A percentile compares a stretch with the other conserved stretches of the same genome.
Evolutionary conservation across 805 yeast genomes (phyloP).

Genomic region (Candida mattraensis): DNA sequence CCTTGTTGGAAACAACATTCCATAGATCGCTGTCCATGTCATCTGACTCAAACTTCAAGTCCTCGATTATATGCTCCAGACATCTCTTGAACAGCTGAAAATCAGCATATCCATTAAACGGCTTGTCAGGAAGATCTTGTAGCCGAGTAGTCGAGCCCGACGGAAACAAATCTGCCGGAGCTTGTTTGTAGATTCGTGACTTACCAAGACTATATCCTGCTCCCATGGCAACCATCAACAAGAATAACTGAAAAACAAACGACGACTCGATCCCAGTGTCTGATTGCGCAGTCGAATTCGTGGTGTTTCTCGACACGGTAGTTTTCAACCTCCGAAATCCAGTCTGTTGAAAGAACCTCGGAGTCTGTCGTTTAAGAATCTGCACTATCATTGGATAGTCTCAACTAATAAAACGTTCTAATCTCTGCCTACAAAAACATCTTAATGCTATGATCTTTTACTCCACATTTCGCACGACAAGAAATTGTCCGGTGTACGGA

Average conservation of each 20-base stretch:
- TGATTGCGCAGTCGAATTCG: no score
- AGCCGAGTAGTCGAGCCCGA: conserved; percentile 24
- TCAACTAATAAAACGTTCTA: no score
- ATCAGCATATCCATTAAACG: conserved; percentile 22
- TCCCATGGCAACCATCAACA: conserved; percentile 34
- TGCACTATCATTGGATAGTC: no score
- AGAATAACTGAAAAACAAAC: conserved; percentile 28
- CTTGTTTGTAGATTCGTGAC: conserved; percentile 22
- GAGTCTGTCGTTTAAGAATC: no score
- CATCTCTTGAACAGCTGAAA: conserved; percentile 29
- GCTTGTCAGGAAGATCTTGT: conserved; percentile 18
- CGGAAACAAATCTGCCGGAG: conserved; percentile 33
- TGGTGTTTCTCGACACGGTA: conserved; percentile 1
- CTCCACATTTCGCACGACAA: no score
- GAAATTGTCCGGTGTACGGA: no score
- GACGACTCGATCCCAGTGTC: no score
- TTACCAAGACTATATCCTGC: conserved; percentile 35
- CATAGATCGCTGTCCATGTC: conserved; percentile 24
- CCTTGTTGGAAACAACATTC: conserved; percentile 18
- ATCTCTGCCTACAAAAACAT: no score
- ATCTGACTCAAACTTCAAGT: conserved; percentile 14
- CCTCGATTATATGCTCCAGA: conserved; percentile 25
- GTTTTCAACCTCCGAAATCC: conserved; percentile 7
- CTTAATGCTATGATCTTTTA: no score
- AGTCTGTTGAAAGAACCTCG: no score